These are phyloP conservation scores for Monosporozyma siamensis DNA, from an alignment of 805 yeast species.

Conservation along the genomic window DNA sequence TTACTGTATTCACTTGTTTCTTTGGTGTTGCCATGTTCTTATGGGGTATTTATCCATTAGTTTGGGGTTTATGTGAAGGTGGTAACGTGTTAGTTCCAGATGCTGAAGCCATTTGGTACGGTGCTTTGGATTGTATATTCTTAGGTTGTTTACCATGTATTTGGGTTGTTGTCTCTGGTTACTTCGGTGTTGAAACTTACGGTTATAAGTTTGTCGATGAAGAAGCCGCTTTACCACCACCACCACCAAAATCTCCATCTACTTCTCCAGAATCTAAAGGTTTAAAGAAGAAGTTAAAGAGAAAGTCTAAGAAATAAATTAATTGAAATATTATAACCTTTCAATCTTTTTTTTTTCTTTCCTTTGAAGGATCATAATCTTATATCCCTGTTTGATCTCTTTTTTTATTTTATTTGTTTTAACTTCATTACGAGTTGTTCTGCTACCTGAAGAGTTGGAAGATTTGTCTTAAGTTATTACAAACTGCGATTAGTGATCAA, in stretches of 20 bases:
- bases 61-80: conserved; percentile 40
- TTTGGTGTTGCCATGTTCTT: conserved; percentile 24
- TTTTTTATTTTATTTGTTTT: neutral
- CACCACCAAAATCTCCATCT: conserved; percentile 6
- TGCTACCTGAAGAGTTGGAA: neutral
- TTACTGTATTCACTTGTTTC: conserved; percentile 14
- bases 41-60: conserved; percentile 34
- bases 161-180: conserved; percentile 16
- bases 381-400: no score
- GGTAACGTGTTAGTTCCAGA: conserved; percentile 53
- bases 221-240: conserved; percentile 6
- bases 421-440: no score
- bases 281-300: conserved; percentile 13
- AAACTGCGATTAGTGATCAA: no score
- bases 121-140: conserved; percentile 43
- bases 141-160: conserved; percentile 30
- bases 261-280: conserved; percentile 12
- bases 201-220: conserved; percentile 10
- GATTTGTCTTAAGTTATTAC: no score
- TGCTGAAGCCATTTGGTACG: conserved; percentile 50
- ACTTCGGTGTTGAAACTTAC: conserved; percentile 18
- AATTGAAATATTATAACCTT: neutral
- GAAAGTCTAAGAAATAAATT: conserved; percentile 5
- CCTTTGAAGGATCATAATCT: no score
- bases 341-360: neutral